Evolutionary conservation across 495 filamentous ascomycete species (phyloP), one percentile per base, ranked within the genome.

Genomic region (Filosporella fistucella): DNA sequence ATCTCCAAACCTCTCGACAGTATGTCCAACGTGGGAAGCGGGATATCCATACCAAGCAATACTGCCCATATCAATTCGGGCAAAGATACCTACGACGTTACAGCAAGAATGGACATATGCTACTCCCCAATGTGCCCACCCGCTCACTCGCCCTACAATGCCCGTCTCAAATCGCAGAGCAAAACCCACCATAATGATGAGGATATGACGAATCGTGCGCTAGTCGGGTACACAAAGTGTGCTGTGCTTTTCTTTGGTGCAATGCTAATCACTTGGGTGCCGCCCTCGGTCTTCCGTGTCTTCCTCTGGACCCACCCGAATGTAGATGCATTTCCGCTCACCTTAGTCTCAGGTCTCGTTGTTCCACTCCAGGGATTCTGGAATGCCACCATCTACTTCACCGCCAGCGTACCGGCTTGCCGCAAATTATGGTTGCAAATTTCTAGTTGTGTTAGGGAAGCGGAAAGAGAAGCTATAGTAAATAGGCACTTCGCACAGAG

Each of bases 351-450:
- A 18, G 80, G 82, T 1, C 74, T 90, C 36, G 88, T 93, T 0
- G 71, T 94, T 14, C 88, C 89, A 0, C 69, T 89, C 0, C 89
- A 94, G 56, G 89, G 89, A 1, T 90, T 91, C 56, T 91, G 87
- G 84, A 95, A 94, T 55, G 78, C 79, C 18, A 60, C 88, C 44
- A 88, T 95, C 46, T 95, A 94, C 65, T 61, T 80, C n/a, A 78
- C 77, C 20, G 88, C 86, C 2, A 80, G 70, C 12, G 72, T 69
- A 67, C 62, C 61, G 29, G 72, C 73, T 5, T 49, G 39, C 29
- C 41, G 28, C 11, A 4, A 39, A 23, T 22, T 49, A 13, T 55
- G 51, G 51, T 4, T 35, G 5, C 32, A 13, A 17, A 13, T 35
- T 35, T n/a, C n/a, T n/a, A n/a, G n/a, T n/a, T n/a, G n/a, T n/a